Evolutionary conservation across 139 green algal species (phyloP), one percentile per base, ranked within the genome.

Genomic region (Mesostigma viride): DNA sequence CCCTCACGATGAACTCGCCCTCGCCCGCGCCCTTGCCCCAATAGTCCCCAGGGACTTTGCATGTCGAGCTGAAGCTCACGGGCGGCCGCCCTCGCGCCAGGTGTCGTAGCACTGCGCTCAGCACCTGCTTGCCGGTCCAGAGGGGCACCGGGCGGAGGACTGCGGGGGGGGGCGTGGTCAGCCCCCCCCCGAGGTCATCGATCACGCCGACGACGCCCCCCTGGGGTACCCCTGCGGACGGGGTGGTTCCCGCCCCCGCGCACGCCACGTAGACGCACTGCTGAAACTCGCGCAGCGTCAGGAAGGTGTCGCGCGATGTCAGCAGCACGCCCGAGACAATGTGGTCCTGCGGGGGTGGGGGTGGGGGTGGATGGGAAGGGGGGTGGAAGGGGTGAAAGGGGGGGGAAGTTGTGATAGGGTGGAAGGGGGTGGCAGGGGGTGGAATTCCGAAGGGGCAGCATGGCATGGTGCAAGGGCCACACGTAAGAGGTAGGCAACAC

Each of bases 91-190:
- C 88, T 20, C 72, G 64, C 1, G 86, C 88, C 69, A 90, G 81
- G 74, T 87, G 77, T 27, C 78, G 69, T 31, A 97, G 61, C 34
- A 95, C 72, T 14, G 83, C 75, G 27, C 81, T 83, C 11, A 96
- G 56, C 46, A 95, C 83, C 84, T 96, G 90, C 83, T 98, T 97
- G 35, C 91, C 92, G 0, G 87, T 95, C 89, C 90, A 98, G 35
- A 95, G 73, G 31, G 48, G 56, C 2, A 64, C 63, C 11, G 92
- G 92, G 70, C 91, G 91, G 1, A 90, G 35, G 22, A 96, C 67
- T 17, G 88, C 75, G 0, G 92, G 92, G 11, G 64, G 65, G 2
- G 36, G 47, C 44, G 24, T 27, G 2, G 68, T n/a, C 8, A 27
- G 5, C 17, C 14, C 27, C 31, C 68, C 66, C 20, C 17, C 17